These are phyloP conservation scores for Coemansia asiatica DNA, from an alignment of 192 early-diverging fungal species.

Conservation along the genomic window DNA sequence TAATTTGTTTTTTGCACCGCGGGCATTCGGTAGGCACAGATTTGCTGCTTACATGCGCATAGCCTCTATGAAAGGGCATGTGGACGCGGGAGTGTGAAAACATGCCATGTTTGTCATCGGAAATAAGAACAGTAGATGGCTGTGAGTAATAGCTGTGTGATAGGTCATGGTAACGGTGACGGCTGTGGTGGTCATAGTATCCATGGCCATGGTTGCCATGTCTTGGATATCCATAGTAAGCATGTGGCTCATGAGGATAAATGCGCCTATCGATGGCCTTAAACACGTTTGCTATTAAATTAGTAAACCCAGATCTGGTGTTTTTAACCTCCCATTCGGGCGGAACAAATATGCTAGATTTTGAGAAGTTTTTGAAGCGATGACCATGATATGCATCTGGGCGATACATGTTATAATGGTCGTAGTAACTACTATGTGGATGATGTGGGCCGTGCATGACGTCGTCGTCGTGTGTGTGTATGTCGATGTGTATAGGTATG, in stretches of 20 bases:
- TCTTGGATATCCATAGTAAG: slow-evolving; percentile 5
- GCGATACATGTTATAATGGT: not conserved
- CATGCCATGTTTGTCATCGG: slow-evolving; percentile 41
- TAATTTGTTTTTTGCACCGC: slow-evolving; percentile 31
- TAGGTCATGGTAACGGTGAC: not conserved
- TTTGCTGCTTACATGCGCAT: slow-evolving; percentile 32
- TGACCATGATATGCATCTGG: not conserved
- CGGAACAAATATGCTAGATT: slow-evolving; percentile 45
- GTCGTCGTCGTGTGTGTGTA: not conserved
- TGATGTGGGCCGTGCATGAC: not conserved
- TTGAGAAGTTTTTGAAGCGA: not conserved
- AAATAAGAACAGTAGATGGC: slow-evolving; percentile 29
- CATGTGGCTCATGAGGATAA: slow-evolving; percentile 26
- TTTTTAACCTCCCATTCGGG: slow-evolving; percentile 32
- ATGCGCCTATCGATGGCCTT: slow-evolving; percentile 7
- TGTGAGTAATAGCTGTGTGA: slow-evolving; percentile 10
- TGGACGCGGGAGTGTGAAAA: slow-evolving; percentile 25
- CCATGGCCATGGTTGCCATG: not conserved
- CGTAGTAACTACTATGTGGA: not conserved
- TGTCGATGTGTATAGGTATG: not conserved
- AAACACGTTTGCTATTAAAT: slow-evolving; percentile 28
- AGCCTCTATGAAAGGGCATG: slow-evolving; percentile 12
- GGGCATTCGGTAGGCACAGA: slow-evolving; percentile 37
- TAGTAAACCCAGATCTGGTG: slow-evolving; percentile 22
- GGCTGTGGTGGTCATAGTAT: not conserved